These are phyloP conservation scores for Globisporangium emineosum DNA, from an alignment of 352 stramenopile species.

Conservation along the genomic window DNA sequence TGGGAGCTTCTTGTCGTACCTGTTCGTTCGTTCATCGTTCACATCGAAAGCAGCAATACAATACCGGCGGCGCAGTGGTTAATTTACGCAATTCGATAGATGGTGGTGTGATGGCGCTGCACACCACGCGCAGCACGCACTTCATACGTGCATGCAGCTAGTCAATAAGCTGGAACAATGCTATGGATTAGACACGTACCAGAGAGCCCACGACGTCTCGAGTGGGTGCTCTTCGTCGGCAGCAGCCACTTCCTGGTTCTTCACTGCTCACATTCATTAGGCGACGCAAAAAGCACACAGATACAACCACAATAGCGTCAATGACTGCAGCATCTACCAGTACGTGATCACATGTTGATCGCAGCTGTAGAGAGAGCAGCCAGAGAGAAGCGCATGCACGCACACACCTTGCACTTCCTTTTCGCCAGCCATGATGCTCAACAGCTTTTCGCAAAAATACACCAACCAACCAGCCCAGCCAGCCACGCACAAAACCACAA, in stretches of 20 bases:
- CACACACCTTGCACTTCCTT: slow-evolving; percentile 18
- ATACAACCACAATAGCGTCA: neutral
- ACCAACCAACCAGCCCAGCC: slow-evolving; percentile 13
- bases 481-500: slow-evolving; percentile 3
- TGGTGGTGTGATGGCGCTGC: neutral
- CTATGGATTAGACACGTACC: slow-evolving; percentile 32
- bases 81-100: slow-evolving; percentile 1
- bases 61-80: neutral
- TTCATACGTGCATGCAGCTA: neutral
- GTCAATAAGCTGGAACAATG: neutral
- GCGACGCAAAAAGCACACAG: neutral
- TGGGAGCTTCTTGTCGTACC: slow-evolving; percentile 93
- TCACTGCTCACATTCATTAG: slow-evolving; percentile 8
- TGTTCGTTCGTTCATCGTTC: slow-evolving; percentile 25
- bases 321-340: neutral
- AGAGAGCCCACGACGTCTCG: slow-evolving; percentile 88
- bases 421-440: slow-evolving; percentile 15
- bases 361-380: neutral
- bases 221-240: slow-evolving; percentile 78
- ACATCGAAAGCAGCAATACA: no score
- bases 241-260: slow-evolving; percentile 14
- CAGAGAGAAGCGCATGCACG: neutral
- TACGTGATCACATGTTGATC: neutral
- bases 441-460: slow-evolving; percentile 16
- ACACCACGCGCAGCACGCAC: neutral